Percentiles rank a stretch among this genome's conserved stretches.
Conservation (phyloP, 1,284 basidiomycete species). For the Phellopilus nigrolimitatus region DNA sequence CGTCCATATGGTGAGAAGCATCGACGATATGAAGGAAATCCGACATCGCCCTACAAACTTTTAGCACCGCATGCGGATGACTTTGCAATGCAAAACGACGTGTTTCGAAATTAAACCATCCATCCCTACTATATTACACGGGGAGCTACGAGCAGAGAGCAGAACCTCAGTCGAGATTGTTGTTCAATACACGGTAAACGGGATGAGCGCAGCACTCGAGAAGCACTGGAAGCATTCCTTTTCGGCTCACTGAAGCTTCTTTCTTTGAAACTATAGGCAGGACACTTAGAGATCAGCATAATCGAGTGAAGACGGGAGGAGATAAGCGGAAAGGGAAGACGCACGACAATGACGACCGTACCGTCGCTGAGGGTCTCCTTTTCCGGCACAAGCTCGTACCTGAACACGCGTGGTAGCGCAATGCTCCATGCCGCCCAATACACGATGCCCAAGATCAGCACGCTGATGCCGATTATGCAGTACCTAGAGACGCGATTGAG, state of each 20-base stretch:
- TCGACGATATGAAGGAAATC: too few relatives aligned
- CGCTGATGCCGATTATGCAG: conserved; percentile 49
- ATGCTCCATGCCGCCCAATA: conserved; percentile 57
- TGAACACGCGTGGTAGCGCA: conserved; percentile 43
- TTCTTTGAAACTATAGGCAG: neutral
- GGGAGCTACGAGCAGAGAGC: too few relatives aligned
- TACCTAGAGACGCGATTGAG: conserved; percentile 33
- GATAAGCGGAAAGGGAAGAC: conserved; percentile 23
- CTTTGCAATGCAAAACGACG: too few relatives aligned
- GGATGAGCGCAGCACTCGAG: too few relatives aligned
- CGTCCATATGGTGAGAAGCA: too few relatives aligned
- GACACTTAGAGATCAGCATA: neutral
- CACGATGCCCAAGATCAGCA: conserved; percentile 41
- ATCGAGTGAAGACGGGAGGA: neutral
- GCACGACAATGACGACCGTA: conserved; percentile 49
- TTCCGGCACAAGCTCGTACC: conserved; percentile 42
- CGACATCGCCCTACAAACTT: too few relatives aligned
- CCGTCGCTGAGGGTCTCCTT: conserved; percentile 50
- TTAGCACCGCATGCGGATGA: too few relatives aligned
- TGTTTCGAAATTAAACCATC: too few relatives aligned
- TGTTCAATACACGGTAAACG: too few relatives aligned
- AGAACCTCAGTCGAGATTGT: too few relatives aligned
- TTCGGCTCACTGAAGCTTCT: neutral
- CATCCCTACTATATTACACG: too few relatives aligned
- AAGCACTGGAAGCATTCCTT: too few relatives aligned